Evolutionary conservation across 2,329 filamentous ascomycete species (phyloP), one percentile per base, ranked within the genome.

Genomic region (Sclerotinia trifoliorum): DNA sequence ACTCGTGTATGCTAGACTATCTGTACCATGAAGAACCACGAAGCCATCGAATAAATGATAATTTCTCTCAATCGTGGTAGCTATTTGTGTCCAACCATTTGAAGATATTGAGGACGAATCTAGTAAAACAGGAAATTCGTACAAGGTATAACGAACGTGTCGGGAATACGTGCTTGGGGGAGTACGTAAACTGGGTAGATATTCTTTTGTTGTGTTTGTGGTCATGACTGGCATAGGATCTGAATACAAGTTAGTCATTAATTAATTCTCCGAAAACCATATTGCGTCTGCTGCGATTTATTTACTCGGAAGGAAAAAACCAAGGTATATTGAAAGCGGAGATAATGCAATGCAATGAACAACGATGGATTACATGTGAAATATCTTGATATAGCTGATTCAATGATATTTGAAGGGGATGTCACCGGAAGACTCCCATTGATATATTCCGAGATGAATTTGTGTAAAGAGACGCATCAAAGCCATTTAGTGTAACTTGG

Each of bases 61-160:
- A 75, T 92, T 92, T 64, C 84, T 82, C 72, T 84, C 83, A 54
- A 91, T 83, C 1, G 76, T 76, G 13, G 69, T 69, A 0, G 88
- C 88, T 71, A 92, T 90, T 74, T 90, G 83, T 6, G 87, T 83
- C 89, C 88, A 92, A n/a, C 88, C 88, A 68, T 84, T 86, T 3
- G 88, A 87, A 72, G 90, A 87, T 74, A 91, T 91, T 17, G 88
- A 90, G 72, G 87, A 90, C 74, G 87, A 90, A 77, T 92, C 89
- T 2, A 92, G 83, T 19, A 92, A 79, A 64, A 85, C 83, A 68
- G 88, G 84, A 74, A 91, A 92, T 73, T 92, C 89, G 67, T 88
- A 83, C 24, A 90, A 86, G 0, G 86, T 86, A 76, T 90, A 92
- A 52, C 88, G 82, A 55, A 91, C 84, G 64, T 86, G 85, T 49